Percentiles rank a stretch among this genome's conserved stretches.
Conservation (phyloP, 306 rosid species). For the Begonia peltatifolia region DNA sequence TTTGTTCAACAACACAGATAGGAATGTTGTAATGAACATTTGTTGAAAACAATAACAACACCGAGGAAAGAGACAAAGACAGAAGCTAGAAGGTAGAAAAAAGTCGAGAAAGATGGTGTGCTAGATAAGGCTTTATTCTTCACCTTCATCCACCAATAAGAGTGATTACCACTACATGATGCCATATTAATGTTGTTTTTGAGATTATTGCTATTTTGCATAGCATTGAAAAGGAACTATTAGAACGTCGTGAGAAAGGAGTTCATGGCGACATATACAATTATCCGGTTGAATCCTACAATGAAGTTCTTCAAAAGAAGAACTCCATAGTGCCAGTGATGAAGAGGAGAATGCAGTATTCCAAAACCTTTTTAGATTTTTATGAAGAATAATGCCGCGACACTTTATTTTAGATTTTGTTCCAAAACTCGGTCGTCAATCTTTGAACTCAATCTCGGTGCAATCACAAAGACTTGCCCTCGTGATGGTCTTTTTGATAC, state of each 20-base stretch:
- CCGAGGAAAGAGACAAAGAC: constrained; percentile 83
- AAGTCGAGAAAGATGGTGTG: constrained; percentile 65
- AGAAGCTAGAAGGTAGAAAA: constrained; percentile 77
- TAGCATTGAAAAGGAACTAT: constrained; percentile 62
- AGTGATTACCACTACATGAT: not conserved
- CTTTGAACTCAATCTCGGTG: too few species aligned
- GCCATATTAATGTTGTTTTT: not conserved
- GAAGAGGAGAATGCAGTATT: constrained; percentile 37
- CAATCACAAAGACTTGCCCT: too few species aligned
- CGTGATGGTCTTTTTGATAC: too few species aligned
- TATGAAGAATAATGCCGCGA: too few species aligned
- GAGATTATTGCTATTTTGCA: constrained; percentile 19
- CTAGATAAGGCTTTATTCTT: constrained; percentile 43
- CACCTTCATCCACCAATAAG: not conserved
- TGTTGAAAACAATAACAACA: constrained; percentile 48
- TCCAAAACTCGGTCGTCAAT: too few species aligned
- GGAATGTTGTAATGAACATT: too few species aligned
- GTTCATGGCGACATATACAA: constrained; percentile 53
- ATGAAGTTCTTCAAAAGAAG: constrained; percentile 35
- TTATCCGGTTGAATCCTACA: constrained; percentile 34
- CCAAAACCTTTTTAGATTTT: too few species aligned
- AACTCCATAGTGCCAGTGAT: constrained; percentile 20
- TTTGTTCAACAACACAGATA: too few species aligned
- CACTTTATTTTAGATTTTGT: too few species aligned
- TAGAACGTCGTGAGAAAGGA: constrained; percentile 57